Conservation (phyloP, 345 rosid species). For the Turritis glabra region DNA sequence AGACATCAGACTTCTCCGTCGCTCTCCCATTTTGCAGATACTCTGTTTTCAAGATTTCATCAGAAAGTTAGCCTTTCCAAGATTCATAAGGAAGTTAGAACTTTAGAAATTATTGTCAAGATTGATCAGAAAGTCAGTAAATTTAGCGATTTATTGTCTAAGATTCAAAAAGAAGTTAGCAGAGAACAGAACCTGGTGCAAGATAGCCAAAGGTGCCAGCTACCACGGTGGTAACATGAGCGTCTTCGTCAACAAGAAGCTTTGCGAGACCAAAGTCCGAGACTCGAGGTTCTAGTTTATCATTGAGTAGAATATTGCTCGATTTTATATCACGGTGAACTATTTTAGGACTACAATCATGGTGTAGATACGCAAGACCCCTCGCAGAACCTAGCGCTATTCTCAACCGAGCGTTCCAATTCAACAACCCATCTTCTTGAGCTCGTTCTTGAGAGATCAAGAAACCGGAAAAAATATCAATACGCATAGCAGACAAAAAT, state of each 20-base stretch:
- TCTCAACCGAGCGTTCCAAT: conserved; percentile 71
- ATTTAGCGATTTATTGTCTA: background rate
- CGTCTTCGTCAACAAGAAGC: conserved; percentile 90
- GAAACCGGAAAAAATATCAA: background rate
- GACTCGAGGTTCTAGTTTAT: conserved; percentile 85
- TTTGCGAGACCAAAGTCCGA: conserved; percentile 96
- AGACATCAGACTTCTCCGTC: conserved; percentile 90
- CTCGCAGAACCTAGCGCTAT: conserved; percentile 87
- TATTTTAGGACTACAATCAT: conserved; percentile 87
- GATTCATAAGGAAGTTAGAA: background rate
- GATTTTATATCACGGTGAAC: conserved; percentile 93
- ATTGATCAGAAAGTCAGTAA: too few relatives aligned
- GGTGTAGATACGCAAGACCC: conserved; percentile 86
- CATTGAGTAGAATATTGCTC: conserved; percentile 89
- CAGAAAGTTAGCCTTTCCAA: conserved; percentile 18
- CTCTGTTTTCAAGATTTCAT: conserved; percentile 48
- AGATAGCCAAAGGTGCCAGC: conserved; percentile 98
- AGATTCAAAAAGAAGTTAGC: background rate
- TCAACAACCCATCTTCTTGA: conserved; percentile 50
- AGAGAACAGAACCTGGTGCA: conserved; percentile 73
- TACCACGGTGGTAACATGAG: conserved; percentile 90
- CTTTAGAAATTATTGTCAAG: background rate
- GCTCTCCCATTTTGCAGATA: conserved; percentile 94
- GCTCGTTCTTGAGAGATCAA: conserved; percentile 27
- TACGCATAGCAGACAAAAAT: background rate